Evolutionary conservation across 192 early-diverging fungal species (phyloP).

Genomic region (Coemansia sp.): DNA sequence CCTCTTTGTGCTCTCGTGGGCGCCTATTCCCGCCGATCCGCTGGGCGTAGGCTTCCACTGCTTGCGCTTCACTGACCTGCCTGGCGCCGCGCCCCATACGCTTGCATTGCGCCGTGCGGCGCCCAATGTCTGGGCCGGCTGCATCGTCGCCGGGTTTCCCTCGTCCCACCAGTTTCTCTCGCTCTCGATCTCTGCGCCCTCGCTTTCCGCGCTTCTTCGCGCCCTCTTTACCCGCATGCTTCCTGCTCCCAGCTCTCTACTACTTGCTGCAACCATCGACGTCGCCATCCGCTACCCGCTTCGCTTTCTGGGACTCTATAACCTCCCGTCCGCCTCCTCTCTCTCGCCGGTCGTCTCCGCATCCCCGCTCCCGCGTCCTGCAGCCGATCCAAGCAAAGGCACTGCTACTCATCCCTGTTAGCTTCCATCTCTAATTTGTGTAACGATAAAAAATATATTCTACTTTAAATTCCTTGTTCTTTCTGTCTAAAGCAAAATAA

Average conservation of each 20-base stretch:
- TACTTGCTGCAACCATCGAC: neutral
- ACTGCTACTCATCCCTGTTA: neutral
- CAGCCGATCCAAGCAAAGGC: neutral
- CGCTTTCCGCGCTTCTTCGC: conserved; percentile 1
- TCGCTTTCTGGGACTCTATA: conserved; percentile 3
- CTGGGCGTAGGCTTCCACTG: conserved; percentile 8
- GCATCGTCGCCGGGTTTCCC: conserved; percentile 8
- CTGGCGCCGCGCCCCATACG: conserved; percentile 3
- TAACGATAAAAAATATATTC: neutral
- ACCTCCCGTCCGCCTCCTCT: no score
- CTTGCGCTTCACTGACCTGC: conserved; percentile 12
- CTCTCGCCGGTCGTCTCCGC: neutral
- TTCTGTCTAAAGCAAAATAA: neutral
- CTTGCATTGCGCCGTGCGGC: neutral
- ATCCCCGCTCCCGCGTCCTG: neutral
- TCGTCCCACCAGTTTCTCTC: neutral
- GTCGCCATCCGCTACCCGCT: conserved; percentile 2
- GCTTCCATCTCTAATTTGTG: neutral
- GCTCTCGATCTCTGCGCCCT: neutral
- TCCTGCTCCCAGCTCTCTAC: neutral
- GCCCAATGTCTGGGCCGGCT: conserved; percentile 12
- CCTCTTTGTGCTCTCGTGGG: conserved; percentile 21
- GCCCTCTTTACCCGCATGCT: conserved; percentile 16
- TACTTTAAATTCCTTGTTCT: no score
- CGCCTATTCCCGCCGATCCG: neutral